Evolutionary conservation across 129 eudicot genomes (phyloP), one percentile per base, ranked within the genome.

Genomic region (Mikania micrantha): DNA sequence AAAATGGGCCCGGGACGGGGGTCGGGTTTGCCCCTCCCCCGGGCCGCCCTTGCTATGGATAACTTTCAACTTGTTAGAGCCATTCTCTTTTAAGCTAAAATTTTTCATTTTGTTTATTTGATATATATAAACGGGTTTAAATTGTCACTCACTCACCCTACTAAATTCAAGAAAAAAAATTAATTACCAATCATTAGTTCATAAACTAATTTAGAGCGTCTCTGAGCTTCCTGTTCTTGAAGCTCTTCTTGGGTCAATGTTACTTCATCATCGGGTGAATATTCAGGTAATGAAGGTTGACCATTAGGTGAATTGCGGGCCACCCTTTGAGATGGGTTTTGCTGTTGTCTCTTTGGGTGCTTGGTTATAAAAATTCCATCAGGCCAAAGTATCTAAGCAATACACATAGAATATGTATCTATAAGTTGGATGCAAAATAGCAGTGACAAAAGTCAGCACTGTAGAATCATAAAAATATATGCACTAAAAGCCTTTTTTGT

Each of bases 341-440:
- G 88, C 31, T 61, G 77, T 66, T 77, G 80, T 52, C 88, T 68
- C 68, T 70, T 89, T 64, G 97, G 99, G 79, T 86, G 97, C 82
- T 89, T 94, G 19, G 99, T 94, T 60, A 94, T 58, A 69, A 94
- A 94, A 64, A 89, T 86, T 40, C 99, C 99, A 69, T 94, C 97
- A 5, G 97, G 99, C 99, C 99, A 94, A 60, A 94, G 97, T 74
- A 94, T 89, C 99, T 94, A 72, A 47, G 50, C 49, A 60, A 10
- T 81, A 64, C n/a, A 71, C 22, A 71, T 4, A 39, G 45, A 66
- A 54, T 44, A 61, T 12, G 36, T 54, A 24, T 24, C 13, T 24
- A 13, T 11, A 13, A 38, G 39, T 65, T 59, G 31, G 67, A 66
- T 70, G 68, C 17, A 16, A 67, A 48, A 9, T 22, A 60, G 16